phyloP scores from a whole-genome alignment of 257 asterid genomes.

The Penstemon eatonii region DNA sequence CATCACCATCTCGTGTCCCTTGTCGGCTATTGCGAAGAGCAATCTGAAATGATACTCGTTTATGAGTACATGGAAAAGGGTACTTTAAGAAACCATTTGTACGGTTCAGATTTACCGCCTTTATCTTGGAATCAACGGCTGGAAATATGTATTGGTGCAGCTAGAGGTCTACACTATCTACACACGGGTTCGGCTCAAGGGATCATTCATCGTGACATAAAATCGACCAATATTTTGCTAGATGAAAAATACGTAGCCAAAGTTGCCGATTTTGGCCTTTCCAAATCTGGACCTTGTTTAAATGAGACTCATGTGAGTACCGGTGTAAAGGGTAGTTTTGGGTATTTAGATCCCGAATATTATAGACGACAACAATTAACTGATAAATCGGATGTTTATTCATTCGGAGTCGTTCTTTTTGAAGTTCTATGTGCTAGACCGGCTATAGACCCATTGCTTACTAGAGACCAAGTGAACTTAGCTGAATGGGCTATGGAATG shows the following conservation, averaged over 20 bases:
- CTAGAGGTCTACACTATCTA: conserved; percentile 77
- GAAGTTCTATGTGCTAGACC: conserved; percentile 83
- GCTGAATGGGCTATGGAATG: conserved; percentile 81
- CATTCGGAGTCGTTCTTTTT: conserved; percentile 71
- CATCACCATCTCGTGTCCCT: conserved; percentile 74
- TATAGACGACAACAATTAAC: conserved; percentile 71
- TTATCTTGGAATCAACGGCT: conserved; percentile 76
- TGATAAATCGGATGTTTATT: conserved; percentile 73
- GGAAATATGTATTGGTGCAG: conserved; percentile 87
- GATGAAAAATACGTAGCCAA: conserved; percentile 61
- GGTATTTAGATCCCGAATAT: conserved; percentile 75
- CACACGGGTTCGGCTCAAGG: conserved; percentile 85
- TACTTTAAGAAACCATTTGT: conserved; percentile 56
- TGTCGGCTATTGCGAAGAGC: conserved; percentile 73
- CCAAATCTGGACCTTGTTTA: conserved; percentile 68
- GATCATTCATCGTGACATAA: conserved; percentile 75
- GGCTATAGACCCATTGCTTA: conserved; percentile 55
- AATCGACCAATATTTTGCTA: conserved; percentile 69
- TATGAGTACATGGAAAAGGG: conserved; percentile 82
- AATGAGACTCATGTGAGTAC: conserved; percentile 80
- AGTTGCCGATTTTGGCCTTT: conserved; percentile 83
- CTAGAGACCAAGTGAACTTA: conserved; percentile 59
- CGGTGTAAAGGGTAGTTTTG: conserved; percentile 80
- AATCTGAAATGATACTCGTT: conserved; percentile 76
- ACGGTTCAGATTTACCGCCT: conserved; percentile 48